Evolutionary conservation across 2,329 filamentous ascomycete species (phyloP), one percentile per base, ranked within the genome.

Genomic region (Macroventuria anomochaeta): DNA sequence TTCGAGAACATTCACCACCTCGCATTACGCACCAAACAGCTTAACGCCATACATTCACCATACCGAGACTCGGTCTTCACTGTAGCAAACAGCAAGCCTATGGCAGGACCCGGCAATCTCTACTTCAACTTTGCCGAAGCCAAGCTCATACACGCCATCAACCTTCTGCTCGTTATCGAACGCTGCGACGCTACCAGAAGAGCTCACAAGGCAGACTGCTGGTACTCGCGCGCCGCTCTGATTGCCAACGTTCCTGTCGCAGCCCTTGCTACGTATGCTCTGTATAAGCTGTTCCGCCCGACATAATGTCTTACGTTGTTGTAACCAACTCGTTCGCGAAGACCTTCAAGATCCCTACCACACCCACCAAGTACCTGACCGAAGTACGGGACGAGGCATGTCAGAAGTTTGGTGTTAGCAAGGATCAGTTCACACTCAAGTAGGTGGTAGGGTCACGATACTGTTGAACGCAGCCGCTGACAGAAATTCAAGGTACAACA

Each of bases 351-450:
- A 82, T 99, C 75, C 96, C 96, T 76, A 93, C 95, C 50, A 88
- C 83, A 0, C 91, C 92, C 0, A 83, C 83, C 50, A 96, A 88
- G 59, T 89, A 91, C 65, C 79, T 99, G 64, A 88, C 88, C 53
- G 93, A 97, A 70, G 84, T 99, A 1, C 81, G 96, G 15, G 85
- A 91, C 57, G 89, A 97, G 75, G 93, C 93, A 38, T 97, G 93
- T 74, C 81, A 81, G 63, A 96, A 93, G 78, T 84, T 96, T 63
- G 87, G 86, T 55, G 77, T 93, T 26, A 80, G 86, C 54, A 80
- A 88, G 26, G 87, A 88, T 61, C 88, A 89, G 58, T 95, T 90
- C 76, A 84, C 88, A 18, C 78, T 99, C 53, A 97, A 96, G 89
- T 93, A 78, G 68, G 78, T 71, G 31, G 17, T 23, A 8, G 12